phyloP scores from a whole-genome alignment of 1,284 basidiomycete species.

The Malassezia restricta region DNA sequence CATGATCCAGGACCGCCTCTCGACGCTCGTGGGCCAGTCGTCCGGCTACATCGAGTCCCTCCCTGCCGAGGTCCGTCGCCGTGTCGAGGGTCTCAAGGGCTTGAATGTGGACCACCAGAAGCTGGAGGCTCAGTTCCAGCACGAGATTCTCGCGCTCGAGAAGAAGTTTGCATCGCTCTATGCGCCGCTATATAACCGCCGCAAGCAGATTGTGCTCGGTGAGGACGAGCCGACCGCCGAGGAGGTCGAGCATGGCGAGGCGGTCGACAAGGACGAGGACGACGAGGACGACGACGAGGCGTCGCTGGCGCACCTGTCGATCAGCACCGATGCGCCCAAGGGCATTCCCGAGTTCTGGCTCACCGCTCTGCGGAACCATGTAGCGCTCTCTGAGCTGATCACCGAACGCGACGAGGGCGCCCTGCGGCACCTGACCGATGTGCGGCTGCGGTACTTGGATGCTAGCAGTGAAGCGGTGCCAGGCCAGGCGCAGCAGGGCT shows the following conservation, averaged over 20 bases:
- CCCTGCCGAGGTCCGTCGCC: slow-evolving; percentile 67
- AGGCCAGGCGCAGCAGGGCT: slow-evolving; percentile 64
- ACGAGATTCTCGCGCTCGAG: slow-evolving; percentile 89
- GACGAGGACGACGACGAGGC: slow-evolving; percentile 50
- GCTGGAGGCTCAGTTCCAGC: slow-evolving; percentile 88
- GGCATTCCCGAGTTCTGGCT: slow-evolving; percentile 97
- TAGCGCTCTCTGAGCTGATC: slow-evolving; percentile 74
- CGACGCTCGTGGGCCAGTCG: slow-evolving; percentile 61
- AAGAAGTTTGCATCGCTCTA: slow-evolving; percentile 86
- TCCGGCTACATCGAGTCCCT: slow-evolving; percentile 79
- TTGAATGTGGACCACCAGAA: slow-evolving; percentile 85
- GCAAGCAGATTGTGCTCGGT: slow-evolving; percentile 71
- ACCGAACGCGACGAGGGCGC: slow-evolving; percentile 76
- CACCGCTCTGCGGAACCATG: slow-evolving; percentile 83
- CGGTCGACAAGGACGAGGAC: slow-evolving; percentile 54
- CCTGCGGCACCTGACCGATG: slow-evolving; percentile 58
- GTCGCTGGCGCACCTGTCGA: slow-evolving; percentile 47
- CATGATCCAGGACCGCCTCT: slow-evolving; percentile 51
- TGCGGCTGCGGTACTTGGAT: slow-evolving; percentile 57
- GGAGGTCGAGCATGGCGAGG: slow-evolving; percentile 67
- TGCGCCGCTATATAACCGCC: slow-evolving; percentile 75
- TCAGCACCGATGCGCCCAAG: slow-evolving; percentile 47
- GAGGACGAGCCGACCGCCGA: slow-evolving; percentile 61
- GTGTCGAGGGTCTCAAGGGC: slow-evolving; percentile 83
- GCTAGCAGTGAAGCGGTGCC: slow-evolving; percentile 7